Evolutionary conservation across 2,329 filamentous ascomycete species (phyloP).

Genomic region (Pyricularia pennisetigena): DNA sequence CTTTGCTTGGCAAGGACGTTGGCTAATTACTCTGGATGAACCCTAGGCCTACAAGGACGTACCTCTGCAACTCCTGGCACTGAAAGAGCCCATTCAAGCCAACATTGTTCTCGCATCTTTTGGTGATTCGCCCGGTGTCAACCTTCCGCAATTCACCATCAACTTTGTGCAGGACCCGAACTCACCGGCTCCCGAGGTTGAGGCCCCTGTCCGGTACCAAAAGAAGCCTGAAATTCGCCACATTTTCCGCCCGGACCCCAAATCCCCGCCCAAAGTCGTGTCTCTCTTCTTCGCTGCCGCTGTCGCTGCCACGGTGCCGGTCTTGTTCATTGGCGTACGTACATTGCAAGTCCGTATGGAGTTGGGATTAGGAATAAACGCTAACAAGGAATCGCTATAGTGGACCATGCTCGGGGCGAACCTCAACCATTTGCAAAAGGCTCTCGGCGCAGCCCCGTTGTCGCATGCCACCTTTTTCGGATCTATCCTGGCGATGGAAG

Average conservation of each 20-base stretch:
- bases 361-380: not conserved
- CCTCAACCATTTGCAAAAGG: conserved; percentile 64
- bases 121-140: conserved; percentile 59
- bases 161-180: conserved; percentile 54
- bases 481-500: conserved; percentile 80
- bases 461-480: conserved; percentile 80
- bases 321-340: conserved; percentile 60
- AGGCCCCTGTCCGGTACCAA: conserved; percentile 71
- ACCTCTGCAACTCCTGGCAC: conserved; percentile 67
- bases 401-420: conserved; percentile 82
- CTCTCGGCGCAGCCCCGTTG: conserved; percentile 65
- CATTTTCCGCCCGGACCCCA: conserved; percentile 72
- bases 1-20: not conserved
- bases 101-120: conserved; percentile 81
- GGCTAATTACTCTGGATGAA: conserved; percentile 3
- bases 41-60: conserved; percentile 78
- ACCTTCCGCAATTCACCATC: conserved; percentile 64
- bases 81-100: conserved; percentile 61
- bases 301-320: conserved; percentile 64
- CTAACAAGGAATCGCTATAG: conserved; percentile 27
- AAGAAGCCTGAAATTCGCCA: conserved; percentile 81
- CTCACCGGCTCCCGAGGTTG: conserved; percentile 41
- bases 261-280: conserved; percentile 71
- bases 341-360: not conserved
- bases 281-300: conserved; percentile 68